Base-by-base conservation (phyloP, 768 basidiomycete species). In the Boletellus emodensis region DNA sequence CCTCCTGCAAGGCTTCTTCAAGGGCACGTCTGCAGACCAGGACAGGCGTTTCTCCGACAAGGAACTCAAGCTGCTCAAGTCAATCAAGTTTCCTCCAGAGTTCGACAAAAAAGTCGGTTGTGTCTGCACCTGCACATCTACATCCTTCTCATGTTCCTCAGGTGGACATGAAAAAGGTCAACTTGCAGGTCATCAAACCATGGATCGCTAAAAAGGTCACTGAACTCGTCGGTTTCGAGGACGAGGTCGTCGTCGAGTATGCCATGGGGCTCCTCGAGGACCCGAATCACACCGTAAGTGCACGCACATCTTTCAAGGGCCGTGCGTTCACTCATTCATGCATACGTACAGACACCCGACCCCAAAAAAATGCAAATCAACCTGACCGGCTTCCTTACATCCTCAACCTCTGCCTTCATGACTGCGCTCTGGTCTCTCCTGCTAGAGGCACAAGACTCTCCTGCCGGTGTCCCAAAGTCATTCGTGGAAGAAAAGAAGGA, bases 101-200 rank as follows among this genome's bases (percentile, higher is more conserved):
- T 96, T 94, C 60, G 85, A 90, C 44, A 85, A 87, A 74, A 96
- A 94, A 80, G 87, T 84, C 4, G 15, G 59, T 48, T 40, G 60
- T 51, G 6, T 22, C 28, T 40, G 10, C 28, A 9, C 15, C 18
- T 43, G 51, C 33, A 11, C 6, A 22, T 32, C 17, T 26, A 38
- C 39, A 12, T 3, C 13, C 0, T 11, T 1, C 41, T 61, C 7
- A 56, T 14, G 1, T 2, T 24, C 8, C 18, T 15, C 38, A 90
- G 90, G 93, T 96, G 40, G 94, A 97, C 66, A 87, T 94, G 81
- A 82, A 90, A 33, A 94, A 97, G 77, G 93, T 98, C 53, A 96
- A 97, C 67, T 61, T 97, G 53, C 75, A 80, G 15, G 93, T 98
- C 59, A 89, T 99, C 63, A 78, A 90, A 52, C 91, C 93, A 3